Conservation (phyloP, 306 rosid species). For the Hippophae tibetana region DNA sequence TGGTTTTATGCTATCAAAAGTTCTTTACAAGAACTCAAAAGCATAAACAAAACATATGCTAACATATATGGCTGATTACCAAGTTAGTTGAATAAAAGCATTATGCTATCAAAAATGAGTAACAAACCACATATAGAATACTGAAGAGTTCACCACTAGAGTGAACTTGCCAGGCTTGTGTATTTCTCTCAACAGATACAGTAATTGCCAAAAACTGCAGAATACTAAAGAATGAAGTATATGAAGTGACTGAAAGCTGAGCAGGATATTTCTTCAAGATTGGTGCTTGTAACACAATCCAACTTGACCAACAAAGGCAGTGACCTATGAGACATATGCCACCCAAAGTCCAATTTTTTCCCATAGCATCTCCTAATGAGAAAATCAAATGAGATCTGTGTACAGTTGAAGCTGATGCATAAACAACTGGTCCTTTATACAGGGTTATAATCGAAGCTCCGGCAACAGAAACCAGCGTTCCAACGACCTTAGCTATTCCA, state of each 20-base stretch:
- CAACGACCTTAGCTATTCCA: slow-evolving; percentile 70
- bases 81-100: neutral
- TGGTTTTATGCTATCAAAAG: too few species aligned
- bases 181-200: slow-evolving; percentile 27
- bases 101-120: neutral
- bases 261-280: slow-evolving; percentile 36
- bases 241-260: slow-evolving; percentile 36
- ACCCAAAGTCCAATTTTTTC: slow-evolving; percentile 54
- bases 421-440: slow-evolving; percentile 65
- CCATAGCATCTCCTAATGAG: slow-evolving; percentile 29
- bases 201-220: slow-evolving; percentile 35
- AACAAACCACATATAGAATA: slow-evolving; percentile 5
- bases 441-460: slow-evolving; percentile 65
- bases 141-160: slow-evolving; percentile 32
- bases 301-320: slow-evolving; percentile 59
- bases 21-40: too few species aligned
- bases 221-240: slow-evolving; percentile 45
- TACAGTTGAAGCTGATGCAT: slow-evolving; percentile 25
- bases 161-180: slow-evolving; percentile 36
- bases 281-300: slow-evolving; percentile 54
- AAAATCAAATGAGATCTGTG: slow-evolving; percentile 22
- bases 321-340: slow-evolving; percentile 52
- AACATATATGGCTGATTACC: too few species aligned
- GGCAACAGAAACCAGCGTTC: slow-evolving; percentile 58
- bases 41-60: too few species aligned